A percentile compares a stretch with the other conserved stretches of the same genome.
phyloP scores from a whole-genome alignment of 345 rosid species.

The Crucihimalaya himalaica region DNA sequence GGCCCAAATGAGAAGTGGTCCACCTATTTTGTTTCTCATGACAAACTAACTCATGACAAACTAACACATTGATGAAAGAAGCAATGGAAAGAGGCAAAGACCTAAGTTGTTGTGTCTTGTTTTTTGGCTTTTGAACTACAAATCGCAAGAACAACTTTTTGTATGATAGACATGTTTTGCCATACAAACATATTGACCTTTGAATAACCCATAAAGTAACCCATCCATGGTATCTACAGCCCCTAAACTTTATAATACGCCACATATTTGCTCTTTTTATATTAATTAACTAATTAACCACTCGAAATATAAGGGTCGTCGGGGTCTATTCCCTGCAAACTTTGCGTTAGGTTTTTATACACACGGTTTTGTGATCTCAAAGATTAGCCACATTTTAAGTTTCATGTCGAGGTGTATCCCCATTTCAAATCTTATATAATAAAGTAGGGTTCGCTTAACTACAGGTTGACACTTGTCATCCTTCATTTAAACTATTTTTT shows the following conservation, averaged over 20 bases:
- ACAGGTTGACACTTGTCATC: too few relatives aligned
- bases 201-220: constrained; percentile 27
- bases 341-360: too few relatives aligned
- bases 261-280: background rate
- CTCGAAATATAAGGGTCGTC: too few relatives aligned
- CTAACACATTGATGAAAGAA: background rate
- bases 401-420: too few relatives aligned
- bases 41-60: constrained; percentile 5
- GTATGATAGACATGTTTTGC: constrained; percentile 17
- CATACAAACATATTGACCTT: constrained; percentile 26
- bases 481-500: too few relatives aligned
- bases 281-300: too few relatives aligned
- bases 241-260: constrained; percentile 15
- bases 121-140: constrained; percentile 12
- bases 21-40: constrained; percentile 17
- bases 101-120: constrained; percentile 16
- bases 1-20: constrained; percentile 17
- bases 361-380: too few relatives aligned
- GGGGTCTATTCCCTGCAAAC: too few relatives aligned
- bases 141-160: constrained; percentile 25
- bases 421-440: too few relatives aligned
- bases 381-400: too few relatives aligned
- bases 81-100: constrained; percentile 2
- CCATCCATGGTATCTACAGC: constrained; percentile 10
- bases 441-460: too few relatives aligned